A percentile compares a stretch with the other conserved stretches of the same genome.
Evolutionary conservation across 257 asterid species (phyloP).

Genomic region (Solanum lignicaule): DNA sequence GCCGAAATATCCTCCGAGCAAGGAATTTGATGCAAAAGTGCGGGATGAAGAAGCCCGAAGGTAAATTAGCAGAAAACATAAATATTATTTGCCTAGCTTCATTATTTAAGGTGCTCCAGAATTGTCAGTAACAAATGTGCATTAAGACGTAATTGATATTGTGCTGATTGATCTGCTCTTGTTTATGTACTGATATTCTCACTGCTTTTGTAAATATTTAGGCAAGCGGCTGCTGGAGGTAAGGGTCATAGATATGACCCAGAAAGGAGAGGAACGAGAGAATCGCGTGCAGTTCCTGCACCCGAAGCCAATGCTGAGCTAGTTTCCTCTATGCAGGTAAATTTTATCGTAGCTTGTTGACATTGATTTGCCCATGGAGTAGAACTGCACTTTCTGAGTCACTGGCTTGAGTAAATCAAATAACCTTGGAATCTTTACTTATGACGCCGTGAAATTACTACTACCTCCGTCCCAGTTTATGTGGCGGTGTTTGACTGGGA

Average conservation of each 20-base stretch:
- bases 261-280: constrained; percentile 51
- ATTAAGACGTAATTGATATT: not conserved
- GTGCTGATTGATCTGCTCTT: not conserved
- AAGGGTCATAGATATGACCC: constrained; percentile 45
- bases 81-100: not conserved
- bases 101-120: not conserved
- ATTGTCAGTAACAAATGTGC: not conserved
- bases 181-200: not conserved
- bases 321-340: constrained; percentile 67
- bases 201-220: constrained; percentile 18
- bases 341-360: not conserved
- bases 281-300: constrained; percentile 72
- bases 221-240: constrained; percentile 63
- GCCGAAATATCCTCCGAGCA: constrained; percentile 95
- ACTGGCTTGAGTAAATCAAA: not conserved
- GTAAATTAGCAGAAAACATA: constrained; percentile 6
- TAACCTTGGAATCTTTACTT: not conserved
- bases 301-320: constrained; percentile 80
- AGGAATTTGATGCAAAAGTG: constrained; percentile 88
- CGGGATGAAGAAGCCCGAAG: constrained; percentile 97
- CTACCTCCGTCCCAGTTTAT: not conserved
- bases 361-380: not conserved
- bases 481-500: not conserved
- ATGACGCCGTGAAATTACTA: not conserved
- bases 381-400: not conserved